Evolutionary conservation across 164 flowering plant species (phyloP).

Genomic region (Annona squamosa): DNA sequence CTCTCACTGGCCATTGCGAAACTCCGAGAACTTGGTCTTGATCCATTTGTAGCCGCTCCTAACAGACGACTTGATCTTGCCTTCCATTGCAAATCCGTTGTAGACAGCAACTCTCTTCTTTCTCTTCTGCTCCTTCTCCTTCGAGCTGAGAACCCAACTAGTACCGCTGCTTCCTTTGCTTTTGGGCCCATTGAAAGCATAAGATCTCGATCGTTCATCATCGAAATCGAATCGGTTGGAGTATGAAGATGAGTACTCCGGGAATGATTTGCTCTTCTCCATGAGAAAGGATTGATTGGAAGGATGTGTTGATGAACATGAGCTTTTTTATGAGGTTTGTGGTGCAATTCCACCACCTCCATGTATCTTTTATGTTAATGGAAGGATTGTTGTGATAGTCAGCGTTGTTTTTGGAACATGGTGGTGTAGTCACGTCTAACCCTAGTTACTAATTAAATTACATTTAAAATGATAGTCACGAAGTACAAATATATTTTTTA

Average conservation of each 20-base stretch:
- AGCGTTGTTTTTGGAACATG: neutral
- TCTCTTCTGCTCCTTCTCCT: constrained; percentile 53
- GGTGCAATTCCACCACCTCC: neutral
- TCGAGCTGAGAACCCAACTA: constrained; percentile 2
- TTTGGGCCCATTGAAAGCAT: constrained; percentile 53
- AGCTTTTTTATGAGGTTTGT: neutral
- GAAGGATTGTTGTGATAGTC: neutral
- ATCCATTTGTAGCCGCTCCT: constrained; percentile 73
- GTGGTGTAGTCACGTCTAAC: neutral
- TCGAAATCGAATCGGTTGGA: constrained; percentile 33
- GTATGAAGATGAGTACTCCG: constrained; percentile 37
- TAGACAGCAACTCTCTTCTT: constrained; percentile 55
- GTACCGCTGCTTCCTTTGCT: constrained; percentile 22
- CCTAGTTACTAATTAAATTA: no score
- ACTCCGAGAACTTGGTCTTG: constrained; percentile 50
- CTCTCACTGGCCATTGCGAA: constrained; percentile 20
- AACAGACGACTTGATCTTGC: constrained; percentile 44
- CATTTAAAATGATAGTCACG: no score
- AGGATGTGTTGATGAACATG: neutral
- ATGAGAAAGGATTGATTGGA: constrained; percentile 11
- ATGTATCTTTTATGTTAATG: neutral
- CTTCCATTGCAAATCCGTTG: constrained; percentile 49
- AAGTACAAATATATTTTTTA: no score
- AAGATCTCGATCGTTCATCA: constrained; percentile 29
- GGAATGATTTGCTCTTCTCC: constrained; percentile 61